A percentile compares a stretch with the other conserved stretches of the same genome.
Evolutionary conservation across 2,329 filamentous ascomycete genomes (phyloP).

Genomic region (Metarhizium anisopliae): DNA sequence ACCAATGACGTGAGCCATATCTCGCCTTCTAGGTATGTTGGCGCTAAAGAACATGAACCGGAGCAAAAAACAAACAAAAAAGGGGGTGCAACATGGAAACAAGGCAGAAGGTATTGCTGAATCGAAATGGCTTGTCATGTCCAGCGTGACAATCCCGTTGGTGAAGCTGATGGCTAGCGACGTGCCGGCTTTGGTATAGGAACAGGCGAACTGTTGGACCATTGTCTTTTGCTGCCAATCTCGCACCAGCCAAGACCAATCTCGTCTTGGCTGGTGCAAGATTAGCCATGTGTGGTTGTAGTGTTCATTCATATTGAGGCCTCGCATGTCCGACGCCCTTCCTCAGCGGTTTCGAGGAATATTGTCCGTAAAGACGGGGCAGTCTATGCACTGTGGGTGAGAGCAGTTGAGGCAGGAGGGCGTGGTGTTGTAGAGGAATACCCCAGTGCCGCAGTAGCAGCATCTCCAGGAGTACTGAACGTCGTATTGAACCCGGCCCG

Average conservation of each 20-base stretch:
- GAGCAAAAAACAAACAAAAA: too few species aligned
- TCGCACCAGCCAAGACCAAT: neutral
- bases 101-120: neutral
- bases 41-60: too few species aligned
- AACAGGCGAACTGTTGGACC: neutral
- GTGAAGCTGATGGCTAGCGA: neutral
- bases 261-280: neutral
- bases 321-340: neutral
- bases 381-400: neutral
- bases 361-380: neutral
- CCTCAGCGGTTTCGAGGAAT: neutral
- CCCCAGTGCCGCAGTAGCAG: constrained; percentile 5
- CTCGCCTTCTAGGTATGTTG: too few species aligned
- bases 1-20: too few species aligned
- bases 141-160: neutral
- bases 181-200: neutral
- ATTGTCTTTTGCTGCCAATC: neutral
- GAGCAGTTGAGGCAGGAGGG: constrained; percentile 6
- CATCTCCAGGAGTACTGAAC: constrained; percentile 7
- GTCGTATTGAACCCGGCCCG: neutral
- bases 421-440: constrained; percentile 5
- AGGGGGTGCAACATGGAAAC: neutral
- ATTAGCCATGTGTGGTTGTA: neutral
- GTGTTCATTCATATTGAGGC: neutral
- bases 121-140: neutral